Evolutionary conservation across 768 basidiomycete species (phyloP).

Genomic region (Asterophora parasitica): DNA sequence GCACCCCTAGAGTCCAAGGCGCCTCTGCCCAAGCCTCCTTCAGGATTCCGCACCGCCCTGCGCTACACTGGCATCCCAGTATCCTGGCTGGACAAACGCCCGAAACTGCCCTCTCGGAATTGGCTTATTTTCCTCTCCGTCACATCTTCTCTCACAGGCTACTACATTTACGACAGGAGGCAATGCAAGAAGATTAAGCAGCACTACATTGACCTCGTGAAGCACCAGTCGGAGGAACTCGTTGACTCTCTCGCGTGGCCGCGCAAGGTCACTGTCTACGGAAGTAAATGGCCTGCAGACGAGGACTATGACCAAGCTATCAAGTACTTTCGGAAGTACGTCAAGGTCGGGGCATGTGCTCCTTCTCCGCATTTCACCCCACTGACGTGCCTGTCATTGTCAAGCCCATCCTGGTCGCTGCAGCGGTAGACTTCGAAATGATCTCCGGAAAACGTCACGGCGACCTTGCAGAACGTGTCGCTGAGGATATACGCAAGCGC

Average conservation of each 20-base stretch:
- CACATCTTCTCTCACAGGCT: conserved; percentile 63
- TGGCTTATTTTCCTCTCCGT: conserved; percentile 90
- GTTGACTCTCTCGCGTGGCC: conserved; percentile 60
- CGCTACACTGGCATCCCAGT: conserved; percentile 65
- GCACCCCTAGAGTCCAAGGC: neutral
- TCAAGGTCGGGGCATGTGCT: conserved; percentile 66
- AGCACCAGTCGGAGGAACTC: conserved; percentile 66
- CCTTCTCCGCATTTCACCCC: conserved; percentile 12
- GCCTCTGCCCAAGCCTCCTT: conserved; percentile 22
- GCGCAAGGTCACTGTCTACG: conserved; percentile 82
- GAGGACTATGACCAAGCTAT: conserved; percentile 83
- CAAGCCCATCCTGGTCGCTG: conserved; percentile 91
- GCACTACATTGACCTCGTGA: conserved; percentile 76
- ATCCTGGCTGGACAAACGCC: conserved; percentile 80
- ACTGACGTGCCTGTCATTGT: conserved; percentile 12
- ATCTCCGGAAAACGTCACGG: conserved; percentile 79
- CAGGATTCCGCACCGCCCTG: conserved; percentile 59
- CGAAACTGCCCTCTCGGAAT: conserved; percentile 84
- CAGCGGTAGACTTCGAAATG: conserved; percentile 89
- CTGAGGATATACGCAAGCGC: conserved; percentile 65
- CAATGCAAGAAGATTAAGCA: conserved; percentile 75
- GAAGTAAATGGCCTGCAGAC: conserved; percentile 90
- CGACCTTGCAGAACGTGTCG: conserved; percentile 73
- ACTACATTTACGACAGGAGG: conserved; percentile 82
- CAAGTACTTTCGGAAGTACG: conserved; percentile 92